A percentile compares a stretch with the other conserved stretches of the same genome.
Evolutionary conservation across 495 filamentous ascomycete species (phyloP).

Genomic region (Aspergillus ellipticus): DNA sequence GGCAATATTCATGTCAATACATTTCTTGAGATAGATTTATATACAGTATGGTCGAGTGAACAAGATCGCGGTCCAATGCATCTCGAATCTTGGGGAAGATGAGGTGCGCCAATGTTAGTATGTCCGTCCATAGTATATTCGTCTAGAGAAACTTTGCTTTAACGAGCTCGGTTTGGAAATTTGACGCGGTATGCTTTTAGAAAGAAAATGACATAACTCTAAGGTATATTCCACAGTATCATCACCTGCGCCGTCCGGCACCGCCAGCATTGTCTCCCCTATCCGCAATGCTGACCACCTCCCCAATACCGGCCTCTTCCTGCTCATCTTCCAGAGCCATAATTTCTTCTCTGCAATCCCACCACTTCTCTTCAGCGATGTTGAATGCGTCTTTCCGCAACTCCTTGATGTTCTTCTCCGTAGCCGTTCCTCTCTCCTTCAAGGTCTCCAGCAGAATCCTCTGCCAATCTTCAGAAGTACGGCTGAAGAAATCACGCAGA

Average conservation of each 20-base stretch:
- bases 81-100: too few species aligned
- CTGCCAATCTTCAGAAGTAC: conserved; percentile 90
- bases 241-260: conserved; percentile 56
- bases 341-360: conserved; percentile 96
- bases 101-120: too few species aligned
- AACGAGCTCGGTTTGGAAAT: too few species aligned
- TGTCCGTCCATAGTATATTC: too few species aligned
- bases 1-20: too few species aligned
- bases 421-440: conserved; percentile 50
- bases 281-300: conserved; percentile 85
- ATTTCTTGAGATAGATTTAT: too few species aligned
- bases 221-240: conserved; percentile 7
- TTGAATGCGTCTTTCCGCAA: conserved; percentile 85
- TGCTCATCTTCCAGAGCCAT: conserved; percentile 91
- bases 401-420: conserved; percentile 75
- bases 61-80: too few species aligned
- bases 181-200: too few species aligned
- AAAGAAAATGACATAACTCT: background rate
- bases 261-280: conserved; percentile 54
- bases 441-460: conserved; percentile 68
- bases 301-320: conserved; percentile 90
- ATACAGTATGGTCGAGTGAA: too few species aligned
- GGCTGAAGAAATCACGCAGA: conserved; percentile 84
- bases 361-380: conserved; percentile 93
- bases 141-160: too few species aligned